These are phyloP conservation scores for Plantago coronopus DNA, from an alignment of 305 asterid species.

Conservation along the genomic window DNA sequence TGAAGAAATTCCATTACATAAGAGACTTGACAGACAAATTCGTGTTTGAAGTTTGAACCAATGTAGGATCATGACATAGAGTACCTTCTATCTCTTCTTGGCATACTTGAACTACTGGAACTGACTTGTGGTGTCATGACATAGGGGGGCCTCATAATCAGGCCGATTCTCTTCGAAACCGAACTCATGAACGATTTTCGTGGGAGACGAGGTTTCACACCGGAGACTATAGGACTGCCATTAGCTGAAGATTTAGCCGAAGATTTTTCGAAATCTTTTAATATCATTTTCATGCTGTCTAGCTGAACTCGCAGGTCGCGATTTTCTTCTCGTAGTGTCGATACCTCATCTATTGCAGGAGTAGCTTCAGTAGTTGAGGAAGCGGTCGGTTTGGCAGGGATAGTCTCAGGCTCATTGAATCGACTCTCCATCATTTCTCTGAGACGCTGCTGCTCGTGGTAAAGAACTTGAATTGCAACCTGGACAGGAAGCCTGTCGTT, in stretches of 20 bases:
- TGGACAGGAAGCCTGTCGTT: conserved; percentile 87
- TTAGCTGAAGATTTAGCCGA: conserved; percentile 13
- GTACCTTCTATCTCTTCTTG: conserved; percentile 58
- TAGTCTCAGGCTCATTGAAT: conserved; percentile 32
- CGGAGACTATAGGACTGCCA: conserved; percentile 32
- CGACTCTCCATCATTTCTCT: conserved; percentile 54
- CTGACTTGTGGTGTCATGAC: conserved; percentile 24
- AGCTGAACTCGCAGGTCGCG: conserved; percentile 72
- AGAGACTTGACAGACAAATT: neutral
- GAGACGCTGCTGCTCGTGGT: conserved; percentile 83
- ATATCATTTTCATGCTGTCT: conserved; percentile 45
- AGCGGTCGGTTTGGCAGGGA: conserved; percentile 26
- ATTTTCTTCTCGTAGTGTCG: conserved; percentile 52
- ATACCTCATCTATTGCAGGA: conserved; percentile 40
- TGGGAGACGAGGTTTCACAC: conserved; percentile 53
- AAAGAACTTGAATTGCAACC: conserved; percentile 80
- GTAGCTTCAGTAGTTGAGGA: conserved; percentile 23
- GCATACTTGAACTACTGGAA: conserved; percentile 42
- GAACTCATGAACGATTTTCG: conserved; percentile 65
- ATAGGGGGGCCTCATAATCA: conserved; percentile 29
- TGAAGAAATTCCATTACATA: neutral
- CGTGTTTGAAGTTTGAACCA: neutral
- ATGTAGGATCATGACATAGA: conserved; percentile 59
- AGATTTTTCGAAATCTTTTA: conserved; percentile 54
- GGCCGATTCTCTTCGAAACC: conserved; percentile 55